Evolutionary conservation across 2,329 filamentous ascomycete species (phyloP), one percentile per base, ranked within the genome.

Genomic region (Xylariaceae sp.): DNA sequence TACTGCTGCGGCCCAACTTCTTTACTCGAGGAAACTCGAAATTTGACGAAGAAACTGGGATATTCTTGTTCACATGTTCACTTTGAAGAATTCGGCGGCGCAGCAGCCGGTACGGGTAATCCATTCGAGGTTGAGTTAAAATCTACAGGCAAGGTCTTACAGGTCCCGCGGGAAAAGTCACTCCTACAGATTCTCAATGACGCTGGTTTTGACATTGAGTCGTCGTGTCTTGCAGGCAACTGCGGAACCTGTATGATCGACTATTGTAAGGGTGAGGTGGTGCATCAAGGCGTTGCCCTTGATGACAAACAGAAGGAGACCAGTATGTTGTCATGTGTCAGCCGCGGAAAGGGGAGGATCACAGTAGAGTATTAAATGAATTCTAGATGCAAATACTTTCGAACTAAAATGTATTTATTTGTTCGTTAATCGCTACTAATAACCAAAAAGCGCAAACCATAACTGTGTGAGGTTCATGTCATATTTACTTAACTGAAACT

Each of bases 211-310:
- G 67, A 66, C 2, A 57, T 71, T 48, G 67, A 70, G 6, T 66
- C 63, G 3, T 69, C 68, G 4, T 70, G 69, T 30, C 57, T 64
- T 11, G 65, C 64, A 6, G 68, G 69, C 1, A 70, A 67, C 16
- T 70, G 69, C 39, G 67, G 68, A 8, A 60, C 62, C 2, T 70
- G 68, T 37, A 69, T 65, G 61, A 64, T 71, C 4, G 63, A 67
- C 3, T 51, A 66, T 5, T 65, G 64, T 39, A 61, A 60, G 23
- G 66, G 67, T 16, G 50, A 67, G 11, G 60, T 70, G 4, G 24
- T 41, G n/a, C 68, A 70, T 44, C 57, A 61, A 10, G 68, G 67
- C 1, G 57, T 64, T 2, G 67, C 67, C 1, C 57, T 70, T 7
- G 65, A 67, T 10, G 65, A 69, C 1, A 66, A 64, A 30, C 59